Evolutionary conservation across 768 basidiomycete genomes (phyloP), one percentile per base, ranked within the genome.

Genomic region (Kwoniella bestiolae): DNA sequence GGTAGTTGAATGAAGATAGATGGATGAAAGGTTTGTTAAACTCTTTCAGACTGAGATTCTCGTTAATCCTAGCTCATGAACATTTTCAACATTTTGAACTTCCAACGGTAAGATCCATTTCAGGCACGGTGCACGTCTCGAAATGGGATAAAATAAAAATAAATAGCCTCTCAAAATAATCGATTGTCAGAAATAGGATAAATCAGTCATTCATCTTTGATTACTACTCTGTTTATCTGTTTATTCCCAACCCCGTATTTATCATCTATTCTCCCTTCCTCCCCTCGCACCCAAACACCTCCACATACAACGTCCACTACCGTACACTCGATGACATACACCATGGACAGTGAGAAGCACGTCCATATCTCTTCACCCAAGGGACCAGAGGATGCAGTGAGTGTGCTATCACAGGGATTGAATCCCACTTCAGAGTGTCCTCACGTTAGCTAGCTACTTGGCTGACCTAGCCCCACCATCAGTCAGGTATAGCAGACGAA

Each of bases 401-500:
- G 67, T 65, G 8, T 0, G 26, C 47, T 26, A n/a, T 31, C 52
- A 3, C 46, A 38, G 11, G 18, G n/a, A n/a, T n/a, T n/a, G n/a
- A 21, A 18, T 61, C 11, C 47, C 14, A 51, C 4, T 18, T 25
- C 7, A 16, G n/a, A n/a, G n/a, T n/a, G n/a, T n/a, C n/a, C n/a
- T n/a, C n/a, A n/a, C n/a, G n/a, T n/a, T n/a, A n/a, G n/a, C 16
- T 14, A 52, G 28, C 25, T 16, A 5, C 11, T 28, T 55, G 18
- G 34, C 50, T 53, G 61, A 63, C 9, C 52, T 31, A 25, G 18
- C 34, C 18, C 14, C 18, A 14, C 12, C 46, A 16, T 11, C 59
- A 74, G 72, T 63, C 74, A 6, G 56, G 51, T 41, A 66, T 72
- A 31, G 74, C 74, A 32, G 74, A 75, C 52, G 74, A 75, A 14